phyloP scores from a whole-genome alignment of 768 basidiomycete genomes.

The Suillus hirtellus region DNA sequence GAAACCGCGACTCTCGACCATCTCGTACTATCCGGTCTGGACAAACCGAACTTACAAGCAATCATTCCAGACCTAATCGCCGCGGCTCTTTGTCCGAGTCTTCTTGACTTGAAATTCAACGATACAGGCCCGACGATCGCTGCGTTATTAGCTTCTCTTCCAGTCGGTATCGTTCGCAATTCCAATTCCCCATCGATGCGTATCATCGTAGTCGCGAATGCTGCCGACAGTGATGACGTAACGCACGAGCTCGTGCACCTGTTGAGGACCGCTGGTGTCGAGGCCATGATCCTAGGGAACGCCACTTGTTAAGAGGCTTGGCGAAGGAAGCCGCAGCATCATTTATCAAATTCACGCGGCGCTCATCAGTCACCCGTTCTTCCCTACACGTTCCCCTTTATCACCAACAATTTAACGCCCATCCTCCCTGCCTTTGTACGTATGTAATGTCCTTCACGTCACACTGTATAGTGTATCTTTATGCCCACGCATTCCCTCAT shows the following conservation, averaged over 20 bases:
- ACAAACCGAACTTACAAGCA: neutral
- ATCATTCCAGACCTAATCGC: neutral
- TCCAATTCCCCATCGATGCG: neutral
- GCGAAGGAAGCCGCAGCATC: neutral
- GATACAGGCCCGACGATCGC: neutral
- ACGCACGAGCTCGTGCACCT: neutral
- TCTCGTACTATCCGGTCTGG: conserved; percentile 2
- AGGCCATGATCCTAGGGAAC: neutral
- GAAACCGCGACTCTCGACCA: conserved; percentile 6
- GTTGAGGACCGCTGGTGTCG: neutral
- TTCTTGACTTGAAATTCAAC: conserved; percentile 4
- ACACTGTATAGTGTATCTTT: neutral
- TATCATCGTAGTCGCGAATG: neutral
- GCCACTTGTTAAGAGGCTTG: neutral
- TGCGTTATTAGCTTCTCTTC: neutral
- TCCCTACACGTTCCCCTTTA: neutral
- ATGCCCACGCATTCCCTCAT: conserved; percentile 2
- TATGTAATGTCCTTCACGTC: neutral
- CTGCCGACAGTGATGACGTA: neutral
- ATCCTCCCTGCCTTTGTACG: neutral
- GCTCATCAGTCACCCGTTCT: conserved; percentile 1
- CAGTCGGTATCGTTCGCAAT: neutral
- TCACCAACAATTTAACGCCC: neutral
- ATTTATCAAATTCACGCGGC: neutral
- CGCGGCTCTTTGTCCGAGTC: neutral